Base-by-base conservation (phyloP, 1,284 basidiomycete genomes). In the Cryptococcus sp. region DNA sequence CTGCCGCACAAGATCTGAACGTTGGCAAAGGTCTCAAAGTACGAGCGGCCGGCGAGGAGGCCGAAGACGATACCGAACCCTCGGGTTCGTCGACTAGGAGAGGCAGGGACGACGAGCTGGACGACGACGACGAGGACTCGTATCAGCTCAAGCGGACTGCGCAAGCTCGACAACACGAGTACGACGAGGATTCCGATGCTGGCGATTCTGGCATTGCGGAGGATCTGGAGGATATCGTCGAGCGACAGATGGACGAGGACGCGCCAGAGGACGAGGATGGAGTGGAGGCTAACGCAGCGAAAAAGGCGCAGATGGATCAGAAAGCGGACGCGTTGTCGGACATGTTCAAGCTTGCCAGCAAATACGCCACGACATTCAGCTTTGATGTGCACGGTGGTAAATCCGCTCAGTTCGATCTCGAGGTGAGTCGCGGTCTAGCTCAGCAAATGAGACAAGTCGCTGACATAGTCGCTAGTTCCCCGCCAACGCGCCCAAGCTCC, bases 1-100 rank as follows among this genome's bases (percentile, higher is more conserved):
- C 96, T 72, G 79, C 91, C 61, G 89, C 85, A 72, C 85, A 83
- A 66, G 93, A 97, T 78, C 86, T 88, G 65, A 85, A 89, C 55
- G 85, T 98, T 40, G 94, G 94, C 7, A 89, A 89, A 76, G 93
- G 90, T 27, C 87, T 81, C 60, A 79, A 80, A 22, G 79, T 82
- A 51, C 65, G 67, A 25, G 63, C 61, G 20, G 52, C 63, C 19
- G 71, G 65, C 17, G 68, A 68, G 30, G 81, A 71, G 17, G 82
- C 73, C 10, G 82, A 78, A 17, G 82, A 72, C 4, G 85, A 80
- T 30, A 81, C 72, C 7, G 83, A 80, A 7, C 83, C 80, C 5
- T 83, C 79, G 11, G 52, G 60, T 16, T 51, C 50, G 5, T 61
- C 58, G 6, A 23, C 58, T 54, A 62, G 78, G 52, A 58, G 75